Evolutionary conservation across 169 alveolate genomes (phyloP).

Genomic region (Perkinsus marinus): DNA sequence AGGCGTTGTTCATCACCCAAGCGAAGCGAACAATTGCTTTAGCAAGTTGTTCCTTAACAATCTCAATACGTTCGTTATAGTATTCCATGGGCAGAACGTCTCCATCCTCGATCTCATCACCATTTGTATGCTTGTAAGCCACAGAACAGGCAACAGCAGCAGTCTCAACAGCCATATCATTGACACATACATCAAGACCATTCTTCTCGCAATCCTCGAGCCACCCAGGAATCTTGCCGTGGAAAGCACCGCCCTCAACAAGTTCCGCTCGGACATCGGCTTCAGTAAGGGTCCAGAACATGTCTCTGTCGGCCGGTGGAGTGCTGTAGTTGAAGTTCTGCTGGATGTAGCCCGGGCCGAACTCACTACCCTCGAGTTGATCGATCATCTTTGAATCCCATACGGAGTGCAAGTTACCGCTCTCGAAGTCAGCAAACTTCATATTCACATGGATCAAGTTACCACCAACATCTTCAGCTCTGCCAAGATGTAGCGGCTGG

Average conservation of each 20-base stretch:
- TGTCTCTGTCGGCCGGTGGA: background rate
- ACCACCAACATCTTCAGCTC: background rate
- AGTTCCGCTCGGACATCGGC: background rate
- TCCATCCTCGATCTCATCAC: background rate
- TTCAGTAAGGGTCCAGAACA: background rate
- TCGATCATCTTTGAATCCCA: background rate
- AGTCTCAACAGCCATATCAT: background rate
- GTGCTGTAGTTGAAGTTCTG: background rate
- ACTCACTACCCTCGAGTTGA: background rate
- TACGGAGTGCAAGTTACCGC: background rate
- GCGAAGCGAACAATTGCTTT: background rate
- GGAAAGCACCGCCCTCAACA: background rate
- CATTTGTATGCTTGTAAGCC: background rate
- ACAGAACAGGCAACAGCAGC: background rate
- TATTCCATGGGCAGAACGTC: background rate
- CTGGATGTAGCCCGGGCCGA: background rate
- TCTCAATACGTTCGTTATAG: background rate
- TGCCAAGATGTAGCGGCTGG: background rate
- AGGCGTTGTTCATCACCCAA: background rate
- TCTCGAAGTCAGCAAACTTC: background rate
- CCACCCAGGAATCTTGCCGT: background rate
- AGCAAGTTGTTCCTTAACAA: background rate
- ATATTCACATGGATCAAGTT: background rate
- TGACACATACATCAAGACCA: background rate
- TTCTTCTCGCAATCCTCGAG: background rate